Evolutionary conservation across 495 filamentous ascomycete genomes (phyloP), one percentile per base, ranked within the genome.

Genomic region (Aspergillus coremiiformis): DNA sequence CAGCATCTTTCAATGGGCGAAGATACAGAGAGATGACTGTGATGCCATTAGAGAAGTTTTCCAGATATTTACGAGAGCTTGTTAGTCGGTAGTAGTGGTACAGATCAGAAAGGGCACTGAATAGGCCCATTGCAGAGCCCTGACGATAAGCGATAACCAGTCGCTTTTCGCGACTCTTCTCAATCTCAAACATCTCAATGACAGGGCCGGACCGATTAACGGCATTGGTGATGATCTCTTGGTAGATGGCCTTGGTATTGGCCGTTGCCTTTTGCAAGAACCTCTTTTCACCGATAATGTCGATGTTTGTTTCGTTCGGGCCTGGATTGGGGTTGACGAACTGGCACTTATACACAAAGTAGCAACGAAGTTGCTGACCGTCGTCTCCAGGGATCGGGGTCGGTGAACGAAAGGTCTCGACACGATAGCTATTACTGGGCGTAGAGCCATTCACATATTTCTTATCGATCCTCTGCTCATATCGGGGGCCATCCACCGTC

Each of bases 81-180:
- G 93, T 97, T 44, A 96, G 80, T 21, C 94, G 94, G 63, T 98
- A 97, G 77, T 96, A 96, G 73, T 98, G 93, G 70, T 98, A 98
- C 20, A 98, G 76, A 67, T 97, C 94, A 53, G 89, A 95, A 49
- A 98, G 70, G 20, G 93, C 90, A 56, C 90, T 95, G 75, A 98
- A 98, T 58, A 98, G 72, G 33, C 93, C 94, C 68, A 90, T 80
- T 20, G 93, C 94, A 8, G 92, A 95, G 44, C 91, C 83, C 55
- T 91, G 86, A 42, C 89, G 89, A 74, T 95, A 96, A 30, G 90
- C 94, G 62, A 97, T 82, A 52, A 98, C 90, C 51, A 98, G 75
- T 58, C 93, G 72, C 79, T 94, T 96, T 74, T 97, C 94, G 44
- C 84, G 79, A 39, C 85, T 87, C 47, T 81, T 84, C 60, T 96